Percentiles rank a stretch among this genome's conserved stretches.
Conservation (phyloP, 2,329 filamentous ascomycete genomes). For the Hirsutella rhossiliensis region DNA sequence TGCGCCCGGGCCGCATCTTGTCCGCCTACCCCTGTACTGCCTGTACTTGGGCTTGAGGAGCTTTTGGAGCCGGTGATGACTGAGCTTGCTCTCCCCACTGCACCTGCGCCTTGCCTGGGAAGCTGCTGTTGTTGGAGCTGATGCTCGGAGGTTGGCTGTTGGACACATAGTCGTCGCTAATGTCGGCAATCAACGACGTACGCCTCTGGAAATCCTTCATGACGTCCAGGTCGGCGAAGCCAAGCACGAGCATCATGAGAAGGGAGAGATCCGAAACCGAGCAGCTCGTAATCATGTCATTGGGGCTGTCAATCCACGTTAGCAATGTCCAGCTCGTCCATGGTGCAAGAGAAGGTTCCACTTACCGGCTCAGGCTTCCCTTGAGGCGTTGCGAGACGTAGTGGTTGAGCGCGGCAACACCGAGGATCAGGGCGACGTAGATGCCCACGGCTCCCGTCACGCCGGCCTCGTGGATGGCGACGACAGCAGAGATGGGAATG, state of each 20-base stretch:
- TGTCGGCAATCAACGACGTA: not conserved
- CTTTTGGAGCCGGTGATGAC: not conserved
- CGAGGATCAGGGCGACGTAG: not conserved
- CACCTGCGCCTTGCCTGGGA: not conserved
- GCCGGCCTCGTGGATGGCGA: not conserved
- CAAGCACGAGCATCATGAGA: not conserved
- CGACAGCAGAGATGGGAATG: slow-evolving; percentile 1
- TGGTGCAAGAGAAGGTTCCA: not conserved
- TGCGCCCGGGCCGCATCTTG: too few species aligned
- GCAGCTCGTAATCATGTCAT: not conserved
- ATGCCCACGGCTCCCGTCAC: not conserved
- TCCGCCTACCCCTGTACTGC: not conserved
- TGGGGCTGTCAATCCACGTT: not conserved
- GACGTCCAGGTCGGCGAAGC: not conserved
- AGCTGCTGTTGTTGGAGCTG: not conserved
- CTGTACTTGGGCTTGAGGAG: not conserved
- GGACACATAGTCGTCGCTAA: not conserved
- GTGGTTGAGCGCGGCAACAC: not conserved
- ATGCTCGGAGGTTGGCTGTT: not conserved
- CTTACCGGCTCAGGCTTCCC: not conserved
- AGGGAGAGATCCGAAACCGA: not conserved
- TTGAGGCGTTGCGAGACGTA: not conserved
- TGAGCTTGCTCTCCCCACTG: not conserved
- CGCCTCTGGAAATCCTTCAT: not conserved
- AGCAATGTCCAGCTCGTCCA: not conserved